These are phyloP conservation scores for Melaleuca alternifolia DNA, from an alignment of 345 rosid genomes.

Conservation along the genomic window DNA sequence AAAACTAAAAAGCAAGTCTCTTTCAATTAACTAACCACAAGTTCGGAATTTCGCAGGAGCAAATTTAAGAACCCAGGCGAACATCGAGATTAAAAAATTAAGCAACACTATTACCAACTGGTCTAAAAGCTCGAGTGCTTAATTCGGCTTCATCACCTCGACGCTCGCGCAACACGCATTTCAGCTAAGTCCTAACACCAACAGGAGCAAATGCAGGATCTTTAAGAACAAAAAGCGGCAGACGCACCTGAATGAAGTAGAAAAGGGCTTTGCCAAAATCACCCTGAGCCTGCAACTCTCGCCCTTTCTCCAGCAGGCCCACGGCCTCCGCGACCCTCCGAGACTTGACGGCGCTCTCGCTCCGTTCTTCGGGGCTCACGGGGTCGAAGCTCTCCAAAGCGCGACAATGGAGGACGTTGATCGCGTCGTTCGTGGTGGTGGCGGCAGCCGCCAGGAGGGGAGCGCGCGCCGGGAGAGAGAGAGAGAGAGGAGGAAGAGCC, in stretches of 20 bases:
- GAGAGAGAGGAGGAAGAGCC: constrained; percentile 26
- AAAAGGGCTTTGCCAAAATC: constrained; percentile 37
- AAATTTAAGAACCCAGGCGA: no score
- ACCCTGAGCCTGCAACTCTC: constrained; percentile 44
- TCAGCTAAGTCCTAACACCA: not conserved
- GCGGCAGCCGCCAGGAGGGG: not conserved
- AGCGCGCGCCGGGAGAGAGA: constrained; percentile 19
- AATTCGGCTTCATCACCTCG: not conserved
- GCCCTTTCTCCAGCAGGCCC: constrained; percentile 32
- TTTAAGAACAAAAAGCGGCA: not conserved
- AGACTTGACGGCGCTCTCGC: constrained; percentile 13
- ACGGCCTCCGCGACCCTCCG: constrained; percentile 33
- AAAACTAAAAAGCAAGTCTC: not conserved
- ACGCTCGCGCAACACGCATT: not conserved
- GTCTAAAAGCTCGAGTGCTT: not conserved
- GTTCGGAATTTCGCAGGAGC: not conserved
- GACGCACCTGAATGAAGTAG: constrained; percentile 38
- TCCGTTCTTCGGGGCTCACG: constrained; percentile 18
- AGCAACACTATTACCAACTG: not conserved
- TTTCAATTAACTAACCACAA: not conserved
- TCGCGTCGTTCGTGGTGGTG: not conserved
- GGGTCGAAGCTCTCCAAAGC: constrained; percentile 30
- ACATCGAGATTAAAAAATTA: no score
- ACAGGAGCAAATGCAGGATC: not conserved
- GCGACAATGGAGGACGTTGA: not conserved